Evolutionary conservation across 1,284 basidiomycete species (phyloP), one percentile per base, ranked within the genome.

Genomic region (Malassezia sp.): DNA sequence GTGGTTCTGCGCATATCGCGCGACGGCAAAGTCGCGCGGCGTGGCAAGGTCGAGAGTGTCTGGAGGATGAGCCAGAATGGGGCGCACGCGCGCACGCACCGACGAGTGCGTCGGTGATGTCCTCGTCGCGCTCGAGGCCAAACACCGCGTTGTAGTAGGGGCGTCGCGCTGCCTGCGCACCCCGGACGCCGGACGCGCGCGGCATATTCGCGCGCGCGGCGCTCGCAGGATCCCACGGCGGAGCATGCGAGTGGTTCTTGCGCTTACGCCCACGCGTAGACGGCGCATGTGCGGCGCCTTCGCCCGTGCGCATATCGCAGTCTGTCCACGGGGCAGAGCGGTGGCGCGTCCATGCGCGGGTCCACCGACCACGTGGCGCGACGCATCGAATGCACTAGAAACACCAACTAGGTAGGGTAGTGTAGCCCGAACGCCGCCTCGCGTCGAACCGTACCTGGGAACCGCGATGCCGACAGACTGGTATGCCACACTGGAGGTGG

Each of bases 1-100:
- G 52, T 70, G 67, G 34, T 67, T 62, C 38, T 52, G 52, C n/a
- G 55, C 57, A 42, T 65, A 70, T 14, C 67, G 39, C 0, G 65
- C 63, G 2, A 58, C 55, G 20, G 63, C 58, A 7, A 70, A 45
- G 38, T 70, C 67, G 2, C 67, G 40, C 12, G 61, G 57, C 0
- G 54, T 56, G 17, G 61, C 45, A 1, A 62, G 32, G 47, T 70
- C 67, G 14, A 68, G 53, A 31, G 67, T 61, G 35, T 69, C 66
- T 43, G 32, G 6, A 6, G 50, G 32, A n/a, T n/a, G n/a, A n/a
- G n/a, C n/a, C n/a, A n/a, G n/a, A n/a, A n/a, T n/a, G n/a, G 12
- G 38, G 47, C 23, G 20, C 8, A 4, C 9, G 10, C 7, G 20
- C 7, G 1, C 5, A 49, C 41, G 23, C 21, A 45, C 42, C 50